Base-by-base conservation (phyloP, 108 stramenopile genomes). In the Craspedostauros australis region DNA sequence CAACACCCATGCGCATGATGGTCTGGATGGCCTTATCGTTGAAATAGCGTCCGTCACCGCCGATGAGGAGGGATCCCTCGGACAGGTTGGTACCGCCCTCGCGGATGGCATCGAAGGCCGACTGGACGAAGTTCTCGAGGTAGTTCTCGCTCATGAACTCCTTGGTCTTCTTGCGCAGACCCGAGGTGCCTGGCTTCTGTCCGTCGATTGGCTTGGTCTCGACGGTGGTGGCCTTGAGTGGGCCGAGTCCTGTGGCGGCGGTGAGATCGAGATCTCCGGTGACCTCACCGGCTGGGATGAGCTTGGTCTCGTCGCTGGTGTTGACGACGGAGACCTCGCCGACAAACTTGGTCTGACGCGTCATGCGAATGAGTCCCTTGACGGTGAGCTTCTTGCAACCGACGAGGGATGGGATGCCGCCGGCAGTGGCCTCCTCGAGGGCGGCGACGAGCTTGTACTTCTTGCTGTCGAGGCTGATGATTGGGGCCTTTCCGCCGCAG, bases 171-270 rank as follows among this genome's bases (percentile, higher is more conserved):
- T 98, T 99, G 33, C 98, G 86, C 41, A 99, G 88, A 43, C 98
- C 99, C 4, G 94, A 96, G n/a, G 99, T 99, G 59, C 99, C 99
- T 19, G 99, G 99, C 68, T 98, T 89, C 65, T 98, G 97, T n/a
- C 96, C 99, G 28, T 58, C 88, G 68, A 96, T 94, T 16, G 98
- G 97, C 43, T 85, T 41, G 40, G 97, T 83, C 24, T 59, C 57
- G 29, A 97, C 92, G 11, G 61, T 53, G 26, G 71, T 70, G 7
- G 92, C 70, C 64, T 80, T 83, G 27, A 98, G 73, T 16, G 77
- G 58, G 18, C 95, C 97, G 40, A 94, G 73, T 28, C 97, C 97
- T 37, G 75, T 54, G 14, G 75, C 82, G 34, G 67, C 77, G 36
- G 94, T 89, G 53, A 98, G 62, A 66, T 98, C 98, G 6, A 95